Evolutionary conservation across 345 rosid genomes (phyloP).

Genomic region (Raphanus sativus): DNA sequence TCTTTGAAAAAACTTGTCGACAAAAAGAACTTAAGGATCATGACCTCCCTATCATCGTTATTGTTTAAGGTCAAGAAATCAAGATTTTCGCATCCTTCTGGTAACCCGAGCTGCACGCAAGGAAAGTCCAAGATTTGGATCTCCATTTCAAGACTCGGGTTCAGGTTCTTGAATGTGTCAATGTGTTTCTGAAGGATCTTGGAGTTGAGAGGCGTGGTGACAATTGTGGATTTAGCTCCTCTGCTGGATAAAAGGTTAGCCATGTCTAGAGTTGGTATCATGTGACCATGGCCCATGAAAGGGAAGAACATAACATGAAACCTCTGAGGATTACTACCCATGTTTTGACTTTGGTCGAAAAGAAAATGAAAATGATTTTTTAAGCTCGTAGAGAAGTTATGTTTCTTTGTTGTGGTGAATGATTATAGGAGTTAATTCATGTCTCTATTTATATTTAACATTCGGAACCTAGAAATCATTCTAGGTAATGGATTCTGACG

Average conservation of each 20-base stretch:
- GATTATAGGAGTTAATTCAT: neutral
- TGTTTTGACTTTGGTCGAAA: neutral
- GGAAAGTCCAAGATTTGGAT: neutral
- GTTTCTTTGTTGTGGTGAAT: neutral
- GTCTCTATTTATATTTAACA: neutral
- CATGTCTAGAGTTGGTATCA: conserved; percentile 8
- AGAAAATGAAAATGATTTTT: neutral
- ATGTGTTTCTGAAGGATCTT: neutral
- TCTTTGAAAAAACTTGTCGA: neutral
- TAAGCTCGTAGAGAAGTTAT: neutral
- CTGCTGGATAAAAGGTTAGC: neutral
- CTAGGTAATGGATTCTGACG: neutral
- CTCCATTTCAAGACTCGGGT: neutral
- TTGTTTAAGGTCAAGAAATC: neutral
- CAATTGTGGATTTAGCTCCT: neutral
- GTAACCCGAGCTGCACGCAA: conserved; percentile 2
- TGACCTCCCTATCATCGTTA: neutral
- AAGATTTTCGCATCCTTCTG: neutral
- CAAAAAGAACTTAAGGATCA: neutral
- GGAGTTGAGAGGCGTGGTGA: conserved; percentile 8
- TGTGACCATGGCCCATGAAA: conserved; percentile 6
- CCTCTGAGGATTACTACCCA: neutral
- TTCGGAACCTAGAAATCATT: neutral
- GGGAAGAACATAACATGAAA: conserved; percentile 4
- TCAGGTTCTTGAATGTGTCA: conserved; percentile 1